Percentiles rank a stretch among this genome's conserved stretches.
Evolutionary conservation across 2,329 filamentous ascomycete genomes (phyloP).

Genomic region (Apiospora aurea): DNA sequence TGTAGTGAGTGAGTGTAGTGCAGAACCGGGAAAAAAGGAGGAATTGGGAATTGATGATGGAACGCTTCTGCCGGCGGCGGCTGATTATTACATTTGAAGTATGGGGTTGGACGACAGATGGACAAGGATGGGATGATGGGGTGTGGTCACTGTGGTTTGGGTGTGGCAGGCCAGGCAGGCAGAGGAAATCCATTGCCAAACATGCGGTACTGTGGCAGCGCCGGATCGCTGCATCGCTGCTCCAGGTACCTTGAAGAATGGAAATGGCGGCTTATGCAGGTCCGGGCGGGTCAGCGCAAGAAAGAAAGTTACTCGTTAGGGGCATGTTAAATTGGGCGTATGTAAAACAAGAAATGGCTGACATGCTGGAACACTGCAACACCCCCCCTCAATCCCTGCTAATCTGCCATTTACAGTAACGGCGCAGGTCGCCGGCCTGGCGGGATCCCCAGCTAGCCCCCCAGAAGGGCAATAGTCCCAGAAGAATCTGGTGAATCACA

Average conservation of each 20-base stretch:
- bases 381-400: neutral
- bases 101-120: conserved; percentile 20
- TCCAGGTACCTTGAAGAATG: neutral
- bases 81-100: conserved; percentile 11
- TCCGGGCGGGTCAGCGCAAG: conserved; percentile 14
- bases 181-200: neutral
- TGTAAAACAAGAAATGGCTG: conserved; percentile 12
- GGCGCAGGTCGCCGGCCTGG: neutral
- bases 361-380: conserved; percentile 4
- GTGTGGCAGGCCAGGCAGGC: no score
- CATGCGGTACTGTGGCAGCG: neutral
- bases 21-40: conserved; percentile 5
- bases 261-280: conserved; percentile 3
- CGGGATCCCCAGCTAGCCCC: conserved; percentile 11
- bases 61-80: neutral
- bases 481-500: neutral
- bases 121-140: conserved; percentile 2
- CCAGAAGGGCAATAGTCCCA: neutral
- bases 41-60: conserved; percentile 19
- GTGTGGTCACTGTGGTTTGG: neutral
- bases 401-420: conserved; percentile 7
- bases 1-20: neutral
- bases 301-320: conserved; percentile 1
- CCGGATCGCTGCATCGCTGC: neutral
- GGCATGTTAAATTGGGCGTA: neutral